phyloP scores from a whole-genome alignment of 805 yeast genomes.

The Saturnispora zaruensis region DNA sequence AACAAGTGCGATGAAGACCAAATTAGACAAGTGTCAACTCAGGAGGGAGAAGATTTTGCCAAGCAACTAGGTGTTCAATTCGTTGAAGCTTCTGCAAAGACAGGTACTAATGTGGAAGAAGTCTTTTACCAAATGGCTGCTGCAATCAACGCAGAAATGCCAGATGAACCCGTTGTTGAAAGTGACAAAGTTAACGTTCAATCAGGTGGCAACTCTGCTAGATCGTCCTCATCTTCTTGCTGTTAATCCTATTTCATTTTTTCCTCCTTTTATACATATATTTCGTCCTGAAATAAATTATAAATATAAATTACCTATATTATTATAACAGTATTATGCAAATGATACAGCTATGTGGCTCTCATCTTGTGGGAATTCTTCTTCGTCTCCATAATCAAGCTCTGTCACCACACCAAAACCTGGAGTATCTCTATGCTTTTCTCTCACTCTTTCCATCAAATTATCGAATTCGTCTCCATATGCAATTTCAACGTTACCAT shows the following conservation, averaged over 20 bases:
- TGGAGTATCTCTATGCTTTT: constrained; percentile 7
- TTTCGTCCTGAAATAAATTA: constrained; percentile 2
- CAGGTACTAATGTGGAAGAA: constrained; percentile 84
- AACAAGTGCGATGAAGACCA: constrained; percentile 90
- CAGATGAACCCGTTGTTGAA: constrained; percentile 26
- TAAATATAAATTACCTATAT: background rate
- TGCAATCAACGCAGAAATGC: constrained; percentile 71
- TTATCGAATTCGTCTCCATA: constrained; percentile 19
- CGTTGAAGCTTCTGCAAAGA: constrained; percentile 94
- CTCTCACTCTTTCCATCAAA: constrained; percentile 5
- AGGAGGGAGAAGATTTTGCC: constrained; percentile 88
- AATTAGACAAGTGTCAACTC: constrained; percentile 76
- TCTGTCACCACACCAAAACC: constrained; percentile 14
- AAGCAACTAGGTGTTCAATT: constrained; percentile 81
- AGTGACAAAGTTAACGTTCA: constrained; percentile 24
- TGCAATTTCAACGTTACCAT: constrained; percentile 17
- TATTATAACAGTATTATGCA: background rate
- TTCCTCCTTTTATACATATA: background rate
- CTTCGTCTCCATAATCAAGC: constrained; percentile 28
- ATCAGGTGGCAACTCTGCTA: constrained; percentile 12
- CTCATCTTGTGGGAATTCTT: constrained; percentile 29
- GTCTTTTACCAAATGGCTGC: constrained; percentile 85
- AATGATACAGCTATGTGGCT: constrained; percentile 16
- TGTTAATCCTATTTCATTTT: constrained; percentile 8
- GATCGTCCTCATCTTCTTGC: constrained; percentile 24